Percentiles rank a stretch among this genome's conserved stretches.
Conservation (phyloP, 495 filamentous ascomycete species). For the Aspergillus wentii region DNA sequence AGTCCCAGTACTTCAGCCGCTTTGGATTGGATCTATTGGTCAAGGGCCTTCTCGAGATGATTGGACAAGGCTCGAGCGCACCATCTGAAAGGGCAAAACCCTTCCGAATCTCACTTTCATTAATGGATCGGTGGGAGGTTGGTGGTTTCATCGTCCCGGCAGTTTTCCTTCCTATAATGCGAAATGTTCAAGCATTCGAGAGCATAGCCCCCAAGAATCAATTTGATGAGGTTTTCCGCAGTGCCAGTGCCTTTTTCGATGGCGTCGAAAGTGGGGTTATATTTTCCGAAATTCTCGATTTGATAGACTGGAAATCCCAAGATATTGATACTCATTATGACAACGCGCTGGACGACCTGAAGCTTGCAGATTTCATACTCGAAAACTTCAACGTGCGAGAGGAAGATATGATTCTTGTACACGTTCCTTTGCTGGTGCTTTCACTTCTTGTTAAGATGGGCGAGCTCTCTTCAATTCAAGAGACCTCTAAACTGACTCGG, state of each 20-base stretch:
- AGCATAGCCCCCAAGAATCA: conserved; percentile 52
- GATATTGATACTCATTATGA: conserved; percentile 37
- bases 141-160: conserved; percentile 82
- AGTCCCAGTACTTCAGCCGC: conserved; percentile 69
- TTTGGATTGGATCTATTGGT: conserved; percentile 72
- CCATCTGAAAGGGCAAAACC: conserved; percentile 75
- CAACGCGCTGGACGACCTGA: conserved; percentile 46
- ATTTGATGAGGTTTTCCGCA: conserved; percentile 83
- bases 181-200: conserved; percentile 71
- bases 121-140: conserved; percentile 98
- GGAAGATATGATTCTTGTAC: conserved; percentile 88
- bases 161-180: conserved; percentile 81
- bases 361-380: conserved; percentile 76
- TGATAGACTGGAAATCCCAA: conserved; percentile 29
- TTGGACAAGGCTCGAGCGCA: conserved; percentile 48
- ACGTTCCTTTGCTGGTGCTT: conserved; percentile 72
- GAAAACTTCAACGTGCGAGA: conserved; percentile 88
- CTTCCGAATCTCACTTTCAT: conserved; percentile 83
- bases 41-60: conserved; percentile 70
- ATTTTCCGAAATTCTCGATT: conserved; percentile 72
- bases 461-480: conserved; percentile 17
- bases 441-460: conserved; percentile 56
- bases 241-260: conserved; percentile 94
- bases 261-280: conserved; percentile 92
- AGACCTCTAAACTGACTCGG: conserved; percentile 1